phyloP scores from a whole-genome alignment of 139 green algal genomes.

The Yamagishiella unicocca region DNA sequence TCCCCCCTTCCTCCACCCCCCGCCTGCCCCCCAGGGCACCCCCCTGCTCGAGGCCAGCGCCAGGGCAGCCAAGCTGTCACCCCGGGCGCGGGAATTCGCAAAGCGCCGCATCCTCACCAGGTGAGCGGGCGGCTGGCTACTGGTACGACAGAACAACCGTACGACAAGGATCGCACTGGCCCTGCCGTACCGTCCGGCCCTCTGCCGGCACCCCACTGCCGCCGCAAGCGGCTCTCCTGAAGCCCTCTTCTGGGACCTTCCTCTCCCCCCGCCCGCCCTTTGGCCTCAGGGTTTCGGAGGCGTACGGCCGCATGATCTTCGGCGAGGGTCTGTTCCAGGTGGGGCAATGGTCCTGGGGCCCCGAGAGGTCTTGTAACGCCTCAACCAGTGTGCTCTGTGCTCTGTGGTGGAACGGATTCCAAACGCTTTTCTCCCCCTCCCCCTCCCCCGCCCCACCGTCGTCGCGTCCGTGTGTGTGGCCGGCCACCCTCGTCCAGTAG shows the following conservation, averaged over 20 bases:
- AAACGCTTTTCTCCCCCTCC: not conserved
- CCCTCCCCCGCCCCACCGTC: not conserved
- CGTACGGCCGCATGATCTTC: conserved; percentile 96
- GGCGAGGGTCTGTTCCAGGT: conserved; percentile 91
- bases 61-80: conserved; percentile 51
- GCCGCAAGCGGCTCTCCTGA: no score
- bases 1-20: no score
- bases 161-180: no score
- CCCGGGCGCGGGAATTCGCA: conserved; percentile 56
- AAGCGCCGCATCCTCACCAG: conserved; percentile 67
- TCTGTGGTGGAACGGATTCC: no score
- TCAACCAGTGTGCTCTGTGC: no score
- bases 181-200: no score
- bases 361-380: no score
- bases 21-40: conserved; percentile 65
- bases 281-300: conserved; percentile 77
- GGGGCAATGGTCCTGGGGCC: not conserved
- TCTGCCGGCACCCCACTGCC: no score
- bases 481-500: no score
- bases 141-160: no score
- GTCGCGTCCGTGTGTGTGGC: no score
- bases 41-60: conserved; percentile 63
- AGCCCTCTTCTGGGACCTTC: no score
- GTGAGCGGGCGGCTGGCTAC: not conserved
- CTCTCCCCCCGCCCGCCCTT: not conserved